A percentile compares a stretch with the other conserved stretches of the same genome.
Evolutionary conservation across 2,329 filamentous ascomycete species (phyloP).

Genomic region (Arthrinium phaeospermum): DNA sequence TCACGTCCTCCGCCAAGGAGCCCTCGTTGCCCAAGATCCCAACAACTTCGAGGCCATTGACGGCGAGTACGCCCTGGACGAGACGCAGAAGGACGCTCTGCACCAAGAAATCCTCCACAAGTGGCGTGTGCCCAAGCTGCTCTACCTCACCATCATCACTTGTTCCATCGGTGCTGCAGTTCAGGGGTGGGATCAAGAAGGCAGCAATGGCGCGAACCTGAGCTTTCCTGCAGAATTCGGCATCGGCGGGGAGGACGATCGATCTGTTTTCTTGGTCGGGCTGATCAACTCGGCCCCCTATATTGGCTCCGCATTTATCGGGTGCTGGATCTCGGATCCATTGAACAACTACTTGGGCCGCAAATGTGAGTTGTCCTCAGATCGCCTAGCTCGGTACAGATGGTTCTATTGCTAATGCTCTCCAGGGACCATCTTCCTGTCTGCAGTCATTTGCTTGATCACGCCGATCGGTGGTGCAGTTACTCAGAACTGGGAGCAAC

Average conservation of each 20-base stretch:
- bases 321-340: constrained; percentile 64
- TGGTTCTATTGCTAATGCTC: background rate
- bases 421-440: constrained; percentile 68
- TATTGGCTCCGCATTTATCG: constrained; percentile 33
- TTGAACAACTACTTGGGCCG: constrained; percentile 64
- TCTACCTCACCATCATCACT: constrained; percentile 67
- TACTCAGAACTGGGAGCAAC: constrained; percentile 63
- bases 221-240: constrained; percentile 16
- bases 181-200: constrained; percentile 54
- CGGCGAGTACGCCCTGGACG: constrained; percentile 55
- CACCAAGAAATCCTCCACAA: constrained; percentile 65
- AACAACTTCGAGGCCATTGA: constrained; percentile 52
- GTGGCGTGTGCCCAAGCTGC: constrained; percentile 69
- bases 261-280: constrained; percentile 56
- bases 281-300: constrained; percentile 58
- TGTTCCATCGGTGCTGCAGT: constrained; percentile 53
- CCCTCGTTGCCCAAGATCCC: constrained; percentile 45
- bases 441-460: constrained; percentile 66
- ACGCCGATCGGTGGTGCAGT: constrained; percentile 66
- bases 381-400: no score
- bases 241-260: constrained; percentile 34
- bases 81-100: constrained; percentile 61
- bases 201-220: constrained; percentile 34
- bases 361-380: background rate
- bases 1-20: constrained; percentile 30